phyloP scores from a whole-genome alignment of 148 eudicot species.

The Pharnaceum exiguum region DNA sequence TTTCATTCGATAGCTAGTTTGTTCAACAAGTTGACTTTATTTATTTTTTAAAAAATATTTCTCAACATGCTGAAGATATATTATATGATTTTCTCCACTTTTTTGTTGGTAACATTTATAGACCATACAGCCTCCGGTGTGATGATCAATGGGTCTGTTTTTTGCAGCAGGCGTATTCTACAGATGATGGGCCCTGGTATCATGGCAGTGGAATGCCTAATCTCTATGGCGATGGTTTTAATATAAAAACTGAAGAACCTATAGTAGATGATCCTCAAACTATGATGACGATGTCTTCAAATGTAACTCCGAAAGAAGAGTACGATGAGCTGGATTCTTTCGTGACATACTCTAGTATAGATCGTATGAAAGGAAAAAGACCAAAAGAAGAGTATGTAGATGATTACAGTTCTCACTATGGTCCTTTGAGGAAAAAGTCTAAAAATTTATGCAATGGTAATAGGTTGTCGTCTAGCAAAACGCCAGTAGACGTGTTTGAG shows the following conservation, averaged over 20 bases:
- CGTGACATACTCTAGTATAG: conserved; percentile 18
- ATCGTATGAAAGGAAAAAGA: conserved; percentile 45
- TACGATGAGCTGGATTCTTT: conserved; percentile 36
- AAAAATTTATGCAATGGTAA: conserved; percentile 9
- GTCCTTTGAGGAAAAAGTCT: conserved; percentile 30
- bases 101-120: too few species aligned
- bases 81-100: too few species aligned
- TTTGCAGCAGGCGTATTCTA: conserved; percentile 15
- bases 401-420: conserved; percentile 23
- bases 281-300: conserved; percentile 29
- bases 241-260: conserved; percentile 54
- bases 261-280: conserved; percentile 21
- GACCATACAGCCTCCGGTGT: too few species aligned
- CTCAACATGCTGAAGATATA: too few species aligned
- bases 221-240: conserved; percentile 25
- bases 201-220: conserved; percentile 29
- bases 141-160: not conserved
- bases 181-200: conserved; percentile 21
- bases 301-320: conserved; percentile 63
- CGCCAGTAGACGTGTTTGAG: conserved; percentile 11
- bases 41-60: too few species aligned
- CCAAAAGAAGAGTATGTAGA: conserved; percentile 64
- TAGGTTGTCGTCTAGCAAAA: conserved; percentile 18
- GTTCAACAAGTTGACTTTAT: too few species aligned
- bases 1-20: too few species aligned